These are phyloP conservation scores for Elaeis guineensis DNA, from an alignment of 176 grass and related monocot genomes.

Conservation along the genomic window DNA sequence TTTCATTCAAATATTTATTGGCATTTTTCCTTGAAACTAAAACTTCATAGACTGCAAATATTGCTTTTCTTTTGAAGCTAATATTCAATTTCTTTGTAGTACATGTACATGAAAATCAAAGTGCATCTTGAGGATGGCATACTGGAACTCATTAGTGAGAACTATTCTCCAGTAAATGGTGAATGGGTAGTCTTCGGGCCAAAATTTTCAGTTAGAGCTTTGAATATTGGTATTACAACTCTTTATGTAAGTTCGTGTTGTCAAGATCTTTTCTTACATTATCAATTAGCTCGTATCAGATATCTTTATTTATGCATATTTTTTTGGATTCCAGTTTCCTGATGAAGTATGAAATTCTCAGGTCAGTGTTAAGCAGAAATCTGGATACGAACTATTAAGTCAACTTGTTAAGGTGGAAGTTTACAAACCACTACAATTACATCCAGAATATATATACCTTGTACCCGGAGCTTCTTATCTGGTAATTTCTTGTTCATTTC, in stretches of 20 bases:
- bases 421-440: constrained; percentile 65
- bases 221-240: constrained; percentile 56
- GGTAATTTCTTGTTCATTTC: constrained; percentile 37
- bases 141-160: constrained; percentile 43
- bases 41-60: too few species aligned
- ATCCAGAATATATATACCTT: constrained; percentile 90
- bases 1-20: too few species aligned
- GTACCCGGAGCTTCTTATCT: constrained; percentile 81
- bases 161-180: constrained; percentile 3
- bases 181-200: constrained; percentile 24
- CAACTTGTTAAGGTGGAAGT: constrained; percentile 89
- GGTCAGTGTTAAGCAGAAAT: constrained; percentile 66
- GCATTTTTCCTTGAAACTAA: too few species aligned
- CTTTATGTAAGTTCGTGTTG: constrained; percentile 77
- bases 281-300: neutral
- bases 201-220: constrained; percentile 68
- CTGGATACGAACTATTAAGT: constrained; percentile 70
- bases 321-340: constrained; percentile 8
- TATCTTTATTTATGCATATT: constrained; percentile 3
- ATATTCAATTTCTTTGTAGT: constrained; percentile 38
- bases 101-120: constrained; percentile 80
- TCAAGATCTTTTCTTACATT: constrained; percentile 9
- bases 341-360: constrained; percentile 37
- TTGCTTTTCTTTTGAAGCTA: too few species aligned
- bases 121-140: constrained; percentile 71